phyloP scores from a whole-genome alignment of 2,329 filamentous ascomycete species.

The Pezicula neosporulosa region DNA sequence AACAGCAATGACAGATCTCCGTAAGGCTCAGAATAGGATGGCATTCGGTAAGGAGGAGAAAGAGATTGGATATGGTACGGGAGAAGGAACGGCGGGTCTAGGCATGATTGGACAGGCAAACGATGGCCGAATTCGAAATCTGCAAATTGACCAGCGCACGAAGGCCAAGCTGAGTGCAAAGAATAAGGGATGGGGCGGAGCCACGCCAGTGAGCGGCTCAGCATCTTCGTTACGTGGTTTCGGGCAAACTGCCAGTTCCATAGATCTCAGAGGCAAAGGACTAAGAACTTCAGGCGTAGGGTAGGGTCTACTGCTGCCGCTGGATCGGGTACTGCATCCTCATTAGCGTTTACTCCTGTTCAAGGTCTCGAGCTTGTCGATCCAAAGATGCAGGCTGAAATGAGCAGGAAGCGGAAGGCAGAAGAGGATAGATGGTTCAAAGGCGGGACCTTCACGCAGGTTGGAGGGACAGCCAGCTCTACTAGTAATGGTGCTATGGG shows the following conservation, averaged over 20 bases:
- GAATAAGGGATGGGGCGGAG: constrained; percentile 89
- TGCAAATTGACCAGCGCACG: constrained; percentile 90
- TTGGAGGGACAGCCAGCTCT: constrained; percentile 47
- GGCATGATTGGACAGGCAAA: constrained; percentile 93
- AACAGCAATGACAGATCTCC: constrained; percentile 91
- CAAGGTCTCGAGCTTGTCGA: constrained; percentile 95
- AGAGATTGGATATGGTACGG: constrained; percentile 85
- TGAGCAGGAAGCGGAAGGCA: constrained; percentile 85
- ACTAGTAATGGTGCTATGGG: constrained; percentile 73
- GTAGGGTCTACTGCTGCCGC: constrained; percentile 69
- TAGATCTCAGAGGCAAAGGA: constrained; percentile 67
- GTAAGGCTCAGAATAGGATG: constrained; percentile 95
- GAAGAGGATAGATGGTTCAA: constrained; percentile 98
- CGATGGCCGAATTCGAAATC: constrained; percentile 81
- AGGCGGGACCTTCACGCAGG: constrained; percentile 92
- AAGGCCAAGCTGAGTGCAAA: constrained; percentile 91
- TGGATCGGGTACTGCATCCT: constrained; percentile 73
- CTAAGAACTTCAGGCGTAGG: constrained; percentile 81
- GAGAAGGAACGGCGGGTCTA: constrained; percentile 80
- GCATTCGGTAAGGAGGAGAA: constrained; percentile 94
- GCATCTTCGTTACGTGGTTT: constrained; percentile 83
- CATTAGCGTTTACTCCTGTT: constrained; percentile 88
- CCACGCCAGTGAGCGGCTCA: constrained; percentile 58
- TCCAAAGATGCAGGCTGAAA: constrained; percentile 83
- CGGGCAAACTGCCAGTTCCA: constrained; percentile 59